Percentiles rank a stretch among this genome's conserved stretches.
Conservation (phyloP, 2,329 filamentous ascomycete species). For the Lithohypha guttulata region DNA sequence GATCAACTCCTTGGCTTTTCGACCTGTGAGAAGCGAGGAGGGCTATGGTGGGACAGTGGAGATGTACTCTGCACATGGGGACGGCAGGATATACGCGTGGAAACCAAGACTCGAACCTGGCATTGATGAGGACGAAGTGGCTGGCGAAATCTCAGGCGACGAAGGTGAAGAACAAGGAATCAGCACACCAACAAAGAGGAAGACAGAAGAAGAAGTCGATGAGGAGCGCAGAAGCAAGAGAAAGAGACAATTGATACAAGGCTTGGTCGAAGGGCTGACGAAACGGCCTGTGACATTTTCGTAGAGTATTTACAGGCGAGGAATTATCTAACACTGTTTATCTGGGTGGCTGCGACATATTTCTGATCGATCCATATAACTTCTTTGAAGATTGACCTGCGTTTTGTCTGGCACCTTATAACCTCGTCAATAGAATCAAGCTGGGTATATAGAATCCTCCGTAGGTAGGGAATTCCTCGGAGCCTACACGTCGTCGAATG, state of each 20-base stretch:
- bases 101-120: conserved; percentile 30
- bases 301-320: too few species aligned
- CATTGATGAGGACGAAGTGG: conserved; percentile 29
- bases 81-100: conserved; percentile 78
- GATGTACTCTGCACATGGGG: conserved; percentile 72
- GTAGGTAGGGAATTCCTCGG: too few species aligned
- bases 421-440: too few species aligned
- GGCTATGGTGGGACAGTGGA: conserved; percentile 48
- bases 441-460: too few species aligned
- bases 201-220: conserved; percentile 9
- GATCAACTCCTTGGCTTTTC: conserved; percentile 68
- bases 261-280: conserved; percentile 69
- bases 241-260: conserved; percentile 69
- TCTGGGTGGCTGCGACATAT: too few species aligned
- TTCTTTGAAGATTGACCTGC: too few species aligned
- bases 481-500: too few species aligned
- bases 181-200: conserved; percentile 12
- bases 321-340: too few species aligned
- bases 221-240: conserved; percentile 43
- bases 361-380: too few species aligned
- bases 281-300: conserved; percentile 58
- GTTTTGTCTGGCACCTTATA: too few species aligned
- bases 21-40: conserved; percentile 45
- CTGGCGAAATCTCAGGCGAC: conserved; percentile 32
- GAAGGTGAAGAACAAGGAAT: conserved; percentile 35